Conservation (phyloP, 129 eudicot species). For the Solidago caesia region DNA sequence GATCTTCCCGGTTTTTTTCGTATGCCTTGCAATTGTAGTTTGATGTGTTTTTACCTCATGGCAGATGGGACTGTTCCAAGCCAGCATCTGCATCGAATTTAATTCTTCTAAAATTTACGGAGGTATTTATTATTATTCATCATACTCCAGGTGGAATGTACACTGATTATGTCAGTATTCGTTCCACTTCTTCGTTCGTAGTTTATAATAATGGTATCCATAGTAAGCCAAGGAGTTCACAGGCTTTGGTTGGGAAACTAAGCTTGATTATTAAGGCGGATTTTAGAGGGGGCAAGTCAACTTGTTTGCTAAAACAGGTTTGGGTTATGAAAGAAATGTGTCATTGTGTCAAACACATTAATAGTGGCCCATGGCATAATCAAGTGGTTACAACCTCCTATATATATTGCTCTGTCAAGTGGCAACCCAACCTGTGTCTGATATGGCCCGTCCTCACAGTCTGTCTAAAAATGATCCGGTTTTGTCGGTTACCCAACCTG, state of each 20-base stretch:
- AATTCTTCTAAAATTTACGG: slow-evolving; percentile 72
- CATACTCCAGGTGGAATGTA: not conserved
- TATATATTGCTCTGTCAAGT: no score
- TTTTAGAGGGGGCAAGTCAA: not conserved
- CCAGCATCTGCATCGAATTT: slow-evolving; percentile 85
- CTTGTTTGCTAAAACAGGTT: not conserved
- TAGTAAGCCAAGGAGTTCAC: not conserved
- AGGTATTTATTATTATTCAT: slow-evolving; percentile 48
- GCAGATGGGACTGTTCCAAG: slow-evolving; percentile 85
- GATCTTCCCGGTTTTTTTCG: not conserved
- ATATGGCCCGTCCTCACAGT: not conserved
- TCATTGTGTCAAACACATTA: not conserved
- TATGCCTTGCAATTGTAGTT: not conserved
- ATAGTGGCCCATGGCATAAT: not conserved
- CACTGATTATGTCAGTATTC: not conserved
- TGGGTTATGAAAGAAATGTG: not conserved
- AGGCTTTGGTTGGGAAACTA: no score
- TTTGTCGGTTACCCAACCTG: not conserved
- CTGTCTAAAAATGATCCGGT: not conserved
- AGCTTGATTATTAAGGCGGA: not conserved
- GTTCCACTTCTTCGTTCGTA: not conserved
- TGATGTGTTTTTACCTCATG: slow-evolving; percentile 22
- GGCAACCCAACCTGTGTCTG: not conserved
- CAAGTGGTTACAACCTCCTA: not conserved
- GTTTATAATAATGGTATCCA: not conserved